These are phyloP conservation scores for Cantharellus anzutake DNA, from an alignment of 768 basidiomycete genomes.

Conservation along the genomic window DNA sequence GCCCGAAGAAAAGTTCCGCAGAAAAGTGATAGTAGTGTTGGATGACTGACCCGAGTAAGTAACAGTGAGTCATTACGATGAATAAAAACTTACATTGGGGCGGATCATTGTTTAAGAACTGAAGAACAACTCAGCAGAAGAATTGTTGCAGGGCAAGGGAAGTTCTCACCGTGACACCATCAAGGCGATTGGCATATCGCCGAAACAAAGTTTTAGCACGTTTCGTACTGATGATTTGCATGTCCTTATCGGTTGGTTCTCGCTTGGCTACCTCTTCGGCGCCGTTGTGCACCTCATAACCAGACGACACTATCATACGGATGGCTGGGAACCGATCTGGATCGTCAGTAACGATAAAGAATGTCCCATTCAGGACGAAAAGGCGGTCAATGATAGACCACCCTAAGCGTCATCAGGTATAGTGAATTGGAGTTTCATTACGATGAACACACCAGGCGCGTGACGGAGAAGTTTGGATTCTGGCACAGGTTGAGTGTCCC, in stretches of 20 bases:
- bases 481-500: background rate
- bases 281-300: conserved; percentile 36
- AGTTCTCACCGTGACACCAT: conserved; percentile 50
- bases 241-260: conserved; percentile 58
- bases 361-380: conserved; percentile 20
- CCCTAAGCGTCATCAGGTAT: conserved; percentile 10
- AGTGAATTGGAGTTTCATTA: background rate
- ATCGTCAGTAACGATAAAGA: conserved; percentile 59
- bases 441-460: conserved; percentile 2
- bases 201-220: conserved; percentile 57
- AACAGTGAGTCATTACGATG: background rate
- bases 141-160: background rate
- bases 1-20: conserved; percentile 79
- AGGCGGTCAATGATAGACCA: conserved; percentile 22
- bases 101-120: conserved; percentile 74
- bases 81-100: conserved; percentile 42
- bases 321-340: conserved; percentile 47
- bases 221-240: conserved; percentile 50
- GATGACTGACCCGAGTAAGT: conserved; percentile 27
- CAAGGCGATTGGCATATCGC: conserved; percentile 47
- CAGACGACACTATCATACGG: conserved; percentile 53
- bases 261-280: conserved; percentile 35
- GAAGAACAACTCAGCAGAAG: conserved; percentile 16
- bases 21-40: conserved; percentile 91
- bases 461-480: background rate